A percentile compares a stretch with the other conserved stretches of the same genome.
Evolutionary conservation across 2,329 filamentous ascomycete species (phyloP).

Genomic region (Diaporthe longicolla): DNA sequence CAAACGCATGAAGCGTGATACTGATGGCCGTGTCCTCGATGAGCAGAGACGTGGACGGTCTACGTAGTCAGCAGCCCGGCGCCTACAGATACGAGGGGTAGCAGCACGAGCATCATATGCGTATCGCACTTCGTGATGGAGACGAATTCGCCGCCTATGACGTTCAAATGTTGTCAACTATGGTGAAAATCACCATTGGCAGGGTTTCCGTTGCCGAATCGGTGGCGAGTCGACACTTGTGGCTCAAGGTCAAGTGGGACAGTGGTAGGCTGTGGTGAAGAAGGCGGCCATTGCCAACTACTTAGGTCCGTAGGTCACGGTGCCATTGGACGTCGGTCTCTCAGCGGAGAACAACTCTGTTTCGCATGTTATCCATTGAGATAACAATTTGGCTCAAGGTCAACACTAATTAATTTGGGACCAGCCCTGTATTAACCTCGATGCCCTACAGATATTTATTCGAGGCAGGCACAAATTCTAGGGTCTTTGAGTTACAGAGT

Average conservation of each 20-base stretch:
- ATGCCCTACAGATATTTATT: too few relatives aligned
- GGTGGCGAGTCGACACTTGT: constrained; percentile 48
- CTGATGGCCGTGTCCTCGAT: constrained; percentile 45
- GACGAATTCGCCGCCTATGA: constrained; percentile 46
- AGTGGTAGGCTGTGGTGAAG: constrained; percentile 51
- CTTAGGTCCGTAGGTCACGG: too few relatives aligned
- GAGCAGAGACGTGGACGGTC: constrained; percentile 45
- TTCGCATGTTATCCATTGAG: too few relatives aligned
- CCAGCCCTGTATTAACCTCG: too few relatives aligned
- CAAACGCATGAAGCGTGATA: constrained; percentile 45
- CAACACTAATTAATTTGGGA: too few relatives aligned
- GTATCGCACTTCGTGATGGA: constrained; percentile 52
- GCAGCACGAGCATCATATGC: constrained; percentile 52
- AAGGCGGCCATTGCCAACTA: constrained; percentile 41
- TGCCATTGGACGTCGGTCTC: too few relatives aligned
- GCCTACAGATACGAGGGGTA: constrained; percentile 48
- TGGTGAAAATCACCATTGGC: constrained; percentile 46
- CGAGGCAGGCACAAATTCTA: too few relatives aligned
- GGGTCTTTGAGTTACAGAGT: too few relatives aligned
- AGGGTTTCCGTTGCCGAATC: constrained; percentile 46
- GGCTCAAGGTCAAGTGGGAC: constrained; percentile 53
- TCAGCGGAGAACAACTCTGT: too few relatives aligned
- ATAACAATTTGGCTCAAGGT: too few relatives aligned
- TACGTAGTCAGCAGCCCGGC: constrained; percentile 52
- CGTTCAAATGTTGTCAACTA: constrained; percentile 43